A percentile compares a stretch with the other conserved stretches of the same genome.
phyloP scores from a whole-genome alignment of 129 eudicot species.

The Pittosporum tobira region DNA sequence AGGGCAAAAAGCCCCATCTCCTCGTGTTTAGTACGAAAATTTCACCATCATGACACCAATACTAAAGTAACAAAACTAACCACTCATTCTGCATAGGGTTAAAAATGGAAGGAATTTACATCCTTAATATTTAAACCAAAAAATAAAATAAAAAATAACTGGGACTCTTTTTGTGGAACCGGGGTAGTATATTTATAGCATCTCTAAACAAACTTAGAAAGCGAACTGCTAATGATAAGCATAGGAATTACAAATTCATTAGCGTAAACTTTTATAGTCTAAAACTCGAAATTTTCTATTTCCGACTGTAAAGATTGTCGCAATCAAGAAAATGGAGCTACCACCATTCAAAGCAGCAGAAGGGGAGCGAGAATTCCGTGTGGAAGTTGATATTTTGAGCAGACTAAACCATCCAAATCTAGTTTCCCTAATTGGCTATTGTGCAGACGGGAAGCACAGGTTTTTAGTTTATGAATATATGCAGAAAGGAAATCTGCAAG shows the following conservation, averaged over 20 bases:
- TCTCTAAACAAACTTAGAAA: not conserved
- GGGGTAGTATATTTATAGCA: too few relatives aligned
- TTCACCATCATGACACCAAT: too few relatives aligned
- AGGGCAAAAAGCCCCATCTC: too few relatives aligned
- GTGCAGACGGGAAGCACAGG: constrained; percentile 97
- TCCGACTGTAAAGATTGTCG: constrained; percentile 54
- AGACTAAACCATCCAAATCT: constrained; percentile 96
- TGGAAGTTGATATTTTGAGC: constrained; percentile 96
- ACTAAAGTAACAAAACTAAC: too few relatives aligned
- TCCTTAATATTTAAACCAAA: too few relatives aligned
- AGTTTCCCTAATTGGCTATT: constrained; percentile 83
- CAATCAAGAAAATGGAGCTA: constrained; percentile 97
- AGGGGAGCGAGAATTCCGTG: constrained; percentile 95
- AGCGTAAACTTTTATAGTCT: not conserved
- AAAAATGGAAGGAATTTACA: too few relatives aligned
- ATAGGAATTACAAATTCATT: too few relatives aligned
- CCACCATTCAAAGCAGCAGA: constrained; percentile 82
- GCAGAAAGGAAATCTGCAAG: constrained; percentile 92
- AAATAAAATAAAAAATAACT: too few relatives aligned
- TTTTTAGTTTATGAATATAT: constrained; percentile 92
- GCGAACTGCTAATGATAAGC: not conserved
- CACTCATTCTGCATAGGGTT: too few relatives aligned
- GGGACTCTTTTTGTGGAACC: too few relatives aligned
- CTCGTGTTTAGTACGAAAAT: too few relatives aligned
- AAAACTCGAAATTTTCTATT: not conserved